These are phyloP conservation scores for Madurella fahalii DNA, from an alignment of 2,329 filamentous ascomycete species.

Conservation along the genomic window DNA sequence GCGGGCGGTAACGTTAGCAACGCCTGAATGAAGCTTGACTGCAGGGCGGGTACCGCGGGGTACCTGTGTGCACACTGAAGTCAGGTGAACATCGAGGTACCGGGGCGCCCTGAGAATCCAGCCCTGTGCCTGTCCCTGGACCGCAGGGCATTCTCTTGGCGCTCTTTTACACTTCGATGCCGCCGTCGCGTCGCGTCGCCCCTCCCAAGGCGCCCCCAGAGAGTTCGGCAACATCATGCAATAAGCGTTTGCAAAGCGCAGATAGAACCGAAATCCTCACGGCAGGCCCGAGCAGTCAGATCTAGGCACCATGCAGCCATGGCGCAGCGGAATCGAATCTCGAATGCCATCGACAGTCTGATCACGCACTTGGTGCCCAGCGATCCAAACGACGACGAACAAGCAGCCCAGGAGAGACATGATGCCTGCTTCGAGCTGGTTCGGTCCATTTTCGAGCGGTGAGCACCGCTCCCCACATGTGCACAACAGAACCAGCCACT, in stretches of 20 bases:
- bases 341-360: conserved; percentile 73
- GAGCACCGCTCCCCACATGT: conserved; percentile 17
- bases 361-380: conserved; percentile 69
- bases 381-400: conserved; percentile 62
- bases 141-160: background rate
- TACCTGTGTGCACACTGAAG: conserved; percentile 8
- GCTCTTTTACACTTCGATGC: conserved; percentile 1
- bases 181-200: conserved; percentile 14
- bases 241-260: background rate
- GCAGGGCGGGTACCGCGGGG: conserved; percentile 2
- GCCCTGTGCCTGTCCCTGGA: background rate
- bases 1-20: conserved; percentile 5
- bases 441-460: conserved; percentile 51
- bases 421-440: conserved; percentile 55
- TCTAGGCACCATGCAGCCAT: conserved; percentile 35
- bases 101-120: background rate
- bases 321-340: conserved; percentile 61
- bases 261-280: background rate
- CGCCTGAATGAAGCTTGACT: background rate
- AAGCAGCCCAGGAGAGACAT: conserved; percentile 63
- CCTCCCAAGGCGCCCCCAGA: background rate
- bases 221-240: background rate
- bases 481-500: conserved; percentile 1
- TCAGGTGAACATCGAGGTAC: conserved; percentile 9
- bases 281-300: background rate